Conservation (phyloP, 2,329 filamentous ascomycete genomes). For the Myriosclerotinia curreyana region DNA sequence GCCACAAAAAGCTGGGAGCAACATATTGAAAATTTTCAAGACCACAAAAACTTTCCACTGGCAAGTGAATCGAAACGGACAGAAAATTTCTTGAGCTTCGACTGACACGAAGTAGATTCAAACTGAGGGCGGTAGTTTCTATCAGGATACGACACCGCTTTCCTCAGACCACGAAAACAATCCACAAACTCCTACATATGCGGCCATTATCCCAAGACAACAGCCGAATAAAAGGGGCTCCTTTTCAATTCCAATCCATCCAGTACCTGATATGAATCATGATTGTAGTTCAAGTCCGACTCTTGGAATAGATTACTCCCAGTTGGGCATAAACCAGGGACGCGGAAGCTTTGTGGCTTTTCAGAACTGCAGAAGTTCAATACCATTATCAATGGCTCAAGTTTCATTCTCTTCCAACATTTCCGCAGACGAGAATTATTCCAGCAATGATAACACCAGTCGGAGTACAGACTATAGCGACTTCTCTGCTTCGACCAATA, state of each 20-base stretch:
- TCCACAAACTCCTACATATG: slow-evolving; percentile 22
- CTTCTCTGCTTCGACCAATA: slow-evolving; percentile 20
- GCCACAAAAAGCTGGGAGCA: slow-evolving; percentile 30
- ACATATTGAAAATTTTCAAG: slow-evolving; percentile 30
- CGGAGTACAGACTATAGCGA: slow-evolving; percentile 25
- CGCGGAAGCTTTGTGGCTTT: slow-evolving; percentile 32
- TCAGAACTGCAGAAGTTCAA: slow-evolving; percentile 21
- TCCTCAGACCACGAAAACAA: slow-evolving; percentile 13
- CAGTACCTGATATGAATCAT: slow-evolving; percentile 17
- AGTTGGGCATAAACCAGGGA: slow-evolving; percentile 26
- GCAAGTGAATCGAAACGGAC: slow-evolving; percentile 23
- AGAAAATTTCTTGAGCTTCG: background rate
- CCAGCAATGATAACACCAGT: slow-evolving; percentile 24
- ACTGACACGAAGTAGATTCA: slow-evolving; percentile 30
- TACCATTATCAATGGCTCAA: slow-evolving; percentile 22
- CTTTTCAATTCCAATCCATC: slow-evolving; percentile 24
- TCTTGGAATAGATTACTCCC: slow-evolving; percentile 30
- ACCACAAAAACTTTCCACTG: slow-evolving; percentile 28
- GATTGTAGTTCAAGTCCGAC: slow-evolving; percentile 28
- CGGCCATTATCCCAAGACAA: slow-evolving; percentile 25
- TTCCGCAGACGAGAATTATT: slow-evolving; percentile 17
- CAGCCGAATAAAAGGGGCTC: slow-evolving; percentile 14
- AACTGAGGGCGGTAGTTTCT: slow-evolving; percentile 28
- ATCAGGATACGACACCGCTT: slow-evolving; percentile 25
- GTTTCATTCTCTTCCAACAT: slow-evolving; percentile 20